Evolutionary conservation across 768 basidiomycete species (phyloP).

Genomic region (Panus rudis): DNA sequence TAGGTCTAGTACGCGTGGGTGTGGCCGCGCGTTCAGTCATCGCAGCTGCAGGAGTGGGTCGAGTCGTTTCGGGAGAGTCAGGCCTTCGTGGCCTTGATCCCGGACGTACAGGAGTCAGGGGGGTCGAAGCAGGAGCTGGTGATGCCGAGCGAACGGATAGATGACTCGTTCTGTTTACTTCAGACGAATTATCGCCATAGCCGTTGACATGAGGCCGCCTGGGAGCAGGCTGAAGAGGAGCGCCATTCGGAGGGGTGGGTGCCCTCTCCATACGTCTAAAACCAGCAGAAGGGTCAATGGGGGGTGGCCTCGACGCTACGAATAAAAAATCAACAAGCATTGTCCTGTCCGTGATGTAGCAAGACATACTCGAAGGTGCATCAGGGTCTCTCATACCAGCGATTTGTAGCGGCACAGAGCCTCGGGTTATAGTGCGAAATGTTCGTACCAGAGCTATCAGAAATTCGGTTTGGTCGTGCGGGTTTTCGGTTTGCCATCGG

Average conservation of each 20-base stretch:
- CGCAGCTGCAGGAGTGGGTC: conserved; percentile 7
- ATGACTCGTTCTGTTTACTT: neutral
- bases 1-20: conserved; percentile 13
- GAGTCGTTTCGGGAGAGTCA: conserved; percentile 1
- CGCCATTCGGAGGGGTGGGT: conserved; percentile 20
- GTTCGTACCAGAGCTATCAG: conserved; percentile 58
- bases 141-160: neutral
- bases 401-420: conserved; percentile 43
- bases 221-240: conserved; percentile 16
- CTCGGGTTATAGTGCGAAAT: conserved; percentile 35
- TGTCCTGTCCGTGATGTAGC: neutral
- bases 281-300: neutral
- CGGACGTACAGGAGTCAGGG: neutral
- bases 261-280: conserved; percentile 23
- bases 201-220: conserved; percentile 15
- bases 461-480: conserved; percentile 67
- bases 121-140: neutral
- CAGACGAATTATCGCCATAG: conserved; percentile 5
- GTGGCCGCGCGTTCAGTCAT: conserved; percentile 5
- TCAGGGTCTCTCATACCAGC: conserved; percentile 48
- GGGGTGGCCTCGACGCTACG: conserved; percentile 12
- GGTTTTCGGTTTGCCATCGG: conserved; percentile 79
- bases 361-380: conserved; percentile 25
- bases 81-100: conserved; percentile 5
- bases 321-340: neutral